A percentile compares a stretch with the other conserved stretches of the same genome.
These are phyloP conservation scores for Rhexocercosporidium sp. DNA, from an alignment of 2,329 filamentous ascomycete species.

Conservation along the genomic window DNA sequence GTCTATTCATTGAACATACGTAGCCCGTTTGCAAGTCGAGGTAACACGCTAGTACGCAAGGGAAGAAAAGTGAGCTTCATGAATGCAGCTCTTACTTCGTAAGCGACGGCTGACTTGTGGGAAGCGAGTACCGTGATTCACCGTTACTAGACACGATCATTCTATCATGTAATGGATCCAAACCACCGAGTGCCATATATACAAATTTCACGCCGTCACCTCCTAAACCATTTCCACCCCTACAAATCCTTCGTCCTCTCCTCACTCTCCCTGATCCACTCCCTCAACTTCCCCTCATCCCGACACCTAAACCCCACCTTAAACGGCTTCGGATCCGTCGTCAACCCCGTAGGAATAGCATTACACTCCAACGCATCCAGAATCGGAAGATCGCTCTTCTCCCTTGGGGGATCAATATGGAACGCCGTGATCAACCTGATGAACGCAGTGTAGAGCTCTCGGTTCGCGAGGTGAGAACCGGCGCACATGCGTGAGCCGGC, in stretches of 20 bases:
- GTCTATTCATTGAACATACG: no score
- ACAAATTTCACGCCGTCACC: neutral
- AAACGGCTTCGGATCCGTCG: conserved; percentile 66
- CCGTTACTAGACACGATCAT: no score
- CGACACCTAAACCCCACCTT: conserved; percentile 60
- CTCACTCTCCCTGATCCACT: conserved; percentile 57
- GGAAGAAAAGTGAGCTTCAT: no score
- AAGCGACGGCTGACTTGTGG: no score
- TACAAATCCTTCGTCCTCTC: conserved; percentile 33
- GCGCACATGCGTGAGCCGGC: conserved; percentile 68
- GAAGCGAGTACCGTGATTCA: no score
- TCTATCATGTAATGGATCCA: no score
- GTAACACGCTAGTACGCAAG: no score
- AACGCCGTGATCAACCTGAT: conserved; percentile 64
- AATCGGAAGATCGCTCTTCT: conserved; percentile 54
- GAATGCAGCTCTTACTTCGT: no score
- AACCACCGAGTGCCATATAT: no score
- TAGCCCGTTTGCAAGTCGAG: no score
- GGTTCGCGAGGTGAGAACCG: conserved; percentile 66
- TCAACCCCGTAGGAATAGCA: conserved; percentile 60
- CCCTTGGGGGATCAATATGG: conserved; percentile 54
- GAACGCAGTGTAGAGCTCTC: conserved; percentile 66
- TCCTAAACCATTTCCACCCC: neutral
- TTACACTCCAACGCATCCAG: conserved; percentile 64
- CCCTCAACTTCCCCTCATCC: conserved; percentile 49